Evolutionary conservation across 2,329 filamentous ascomycete species (phyloP), one percentile per base, ranked within the genome.

Genomic region (Hymenoscyphus infarciens): DNA sequence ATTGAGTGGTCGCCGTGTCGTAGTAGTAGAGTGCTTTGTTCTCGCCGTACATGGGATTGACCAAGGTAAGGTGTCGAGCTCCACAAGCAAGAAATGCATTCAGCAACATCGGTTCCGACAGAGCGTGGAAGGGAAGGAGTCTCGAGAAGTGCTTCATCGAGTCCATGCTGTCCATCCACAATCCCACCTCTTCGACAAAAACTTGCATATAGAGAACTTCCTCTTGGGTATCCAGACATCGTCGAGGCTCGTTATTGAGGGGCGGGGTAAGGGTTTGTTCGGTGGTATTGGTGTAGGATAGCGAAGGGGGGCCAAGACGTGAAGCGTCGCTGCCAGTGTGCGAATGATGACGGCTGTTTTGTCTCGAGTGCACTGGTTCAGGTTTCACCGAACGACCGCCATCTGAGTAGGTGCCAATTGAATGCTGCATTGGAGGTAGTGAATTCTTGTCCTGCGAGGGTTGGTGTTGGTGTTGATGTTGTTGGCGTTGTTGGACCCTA

Each of bases 91-190:
- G 79, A 65, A 96, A 88, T 0, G 94, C 92, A 72, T 96, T 93
- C 35, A 96, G 82, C 13, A 98, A 82, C 89, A 97, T 93, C 0
- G 92, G 89, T 63, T 95, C 91, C 61, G 87, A 84, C 27, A 97
- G 79, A 0, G 92, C 87, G 70, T 94, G 85, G 70, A 92, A 92
- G 0, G 94, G 92, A n/a, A 97, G 80, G 19, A 91, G 79, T 56
- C 89, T 84, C 27, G 91, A 91, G 74, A 97, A 97, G 79, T 96
- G 90, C 77, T 94, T 94, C 67, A 88, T 83, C 38, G 86, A 83
- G 77, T 96, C 91, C 80, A 97, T 87, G 52, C 87, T 91, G 76
- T 97, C 94, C 91, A 98, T 96, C 92, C 94, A 97, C 2, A 92
- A 77, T 0, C 89, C 92, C 1, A 98, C 91, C 68, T 97, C 90